Percentiles rank a stretch among this genome's conserved stretches.
phyloP scores from a whole-genome alignment of 1,284 basidiomycete species.

The Moniliella sp. region DNA sequence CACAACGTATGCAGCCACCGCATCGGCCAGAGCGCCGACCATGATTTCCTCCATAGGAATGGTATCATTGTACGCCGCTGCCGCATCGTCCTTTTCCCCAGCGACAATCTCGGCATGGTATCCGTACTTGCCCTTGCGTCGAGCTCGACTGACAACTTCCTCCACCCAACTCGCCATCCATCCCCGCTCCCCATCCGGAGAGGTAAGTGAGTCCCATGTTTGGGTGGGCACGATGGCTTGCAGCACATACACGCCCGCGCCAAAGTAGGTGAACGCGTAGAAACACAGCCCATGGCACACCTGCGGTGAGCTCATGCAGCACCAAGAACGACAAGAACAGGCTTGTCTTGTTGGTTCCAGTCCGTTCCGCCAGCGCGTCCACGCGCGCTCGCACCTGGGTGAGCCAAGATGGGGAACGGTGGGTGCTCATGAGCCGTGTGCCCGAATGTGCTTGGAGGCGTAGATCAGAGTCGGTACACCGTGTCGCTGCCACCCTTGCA shows the following conservation, averaged over 20 bases:
- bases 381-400: too few species aligned
- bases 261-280: slow-evolving; percentile 47
- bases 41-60: slow-evolving; percentile 49
- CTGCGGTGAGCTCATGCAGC: slow-evolving; percentile 66
- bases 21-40: slow-evolving; percentile 19
- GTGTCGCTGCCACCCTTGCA: too few species aligned
- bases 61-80: too few species aligned
- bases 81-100: slow-evolving; percentile 2
- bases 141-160: slow-evolving; percentile 46
- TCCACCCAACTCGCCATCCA: slow-evolving; percentile 44
- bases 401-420: too few species aligned
- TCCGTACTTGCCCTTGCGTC: slow-evolving; percentile 59
- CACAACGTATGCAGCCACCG: slow-evolving; percentile 55
- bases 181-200: too few species aligned
- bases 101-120: slow-evolving; percentile 42
- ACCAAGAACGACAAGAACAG: slow-evolving; percentile 57
- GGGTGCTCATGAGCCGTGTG: too few species aligned
- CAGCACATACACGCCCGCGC: slow-evolving; percentile 51
- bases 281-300: slow-evolving; percentile 57
- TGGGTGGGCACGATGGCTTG: slow-evolving; percentile 14
- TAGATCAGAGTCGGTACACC: too few species aligned
- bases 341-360: slow-evolving; percentile 47
- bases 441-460: too few species aligned
- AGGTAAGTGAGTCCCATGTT: background rate
- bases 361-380: background rate